phyloP scores from a whole-genome alignment of 768 basidiomycete genomes.

The Myochromella boudieri region DNA sequence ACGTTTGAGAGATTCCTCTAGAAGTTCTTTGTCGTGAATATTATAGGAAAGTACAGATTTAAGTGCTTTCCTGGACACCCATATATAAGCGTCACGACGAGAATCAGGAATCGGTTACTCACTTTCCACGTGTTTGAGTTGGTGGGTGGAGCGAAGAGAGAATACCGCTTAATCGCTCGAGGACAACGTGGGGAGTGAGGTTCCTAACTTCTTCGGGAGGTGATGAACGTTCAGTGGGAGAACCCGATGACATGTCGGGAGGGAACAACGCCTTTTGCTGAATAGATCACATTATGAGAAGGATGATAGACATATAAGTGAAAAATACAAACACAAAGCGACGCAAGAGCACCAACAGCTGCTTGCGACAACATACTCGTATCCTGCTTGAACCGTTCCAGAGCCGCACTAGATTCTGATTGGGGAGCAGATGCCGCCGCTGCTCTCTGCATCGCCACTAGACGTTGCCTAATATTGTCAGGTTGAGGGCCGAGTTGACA shows the following conservation, averaged over 20 bases:
- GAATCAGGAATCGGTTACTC: slow-evolving; percentile 29
- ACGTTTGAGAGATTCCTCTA: slow-evolving; percentile 65
- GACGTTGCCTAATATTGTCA: slow-evolving; percentile 68
- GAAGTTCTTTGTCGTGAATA: slow-evolving; percentile 51
- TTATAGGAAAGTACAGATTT: slow-evolving; percentile 63
- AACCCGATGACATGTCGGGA: slow-evolving; percentile 53
- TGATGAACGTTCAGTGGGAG: slow-evolving; percentile 58
- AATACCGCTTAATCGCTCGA: slow-evolving; percentile 72
- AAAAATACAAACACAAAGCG: slow-evolving; percentile 71
- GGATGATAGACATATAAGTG: not conserved
- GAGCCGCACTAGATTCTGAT: slow-evolving; percentile 46
- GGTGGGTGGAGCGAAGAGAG: slow-evolving; percentile 56
- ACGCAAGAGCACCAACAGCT: slow-evolving; percentile 84
- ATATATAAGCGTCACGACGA: slow-evolving; percentile 9
- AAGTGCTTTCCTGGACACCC: slow-evolving; percentile 65
- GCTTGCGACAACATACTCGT: slow-evolving; percentile 74
- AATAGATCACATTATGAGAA: slow-evolving; percentile 3
- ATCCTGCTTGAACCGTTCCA: slow-evolving; percentile 68
- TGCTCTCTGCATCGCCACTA: slow-evolving; percentile 70
- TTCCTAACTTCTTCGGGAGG: slow-evolving; percentile 51
- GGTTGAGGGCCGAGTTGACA: slow-evolving; percentile 80
- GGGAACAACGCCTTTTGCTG: slow-evolving; percentile 82
- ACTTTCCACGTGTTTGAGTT: slow-evolving; percentile 65
- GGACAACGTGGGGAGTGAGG: slow-evolving; percentile 47
- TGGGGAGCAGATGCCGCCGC: slow-evolving; percentile 57